Base-by-base conservation (phyloP, 2,329 filamentous ascomycete genomes). In the Alternaria sp. region DNA sequence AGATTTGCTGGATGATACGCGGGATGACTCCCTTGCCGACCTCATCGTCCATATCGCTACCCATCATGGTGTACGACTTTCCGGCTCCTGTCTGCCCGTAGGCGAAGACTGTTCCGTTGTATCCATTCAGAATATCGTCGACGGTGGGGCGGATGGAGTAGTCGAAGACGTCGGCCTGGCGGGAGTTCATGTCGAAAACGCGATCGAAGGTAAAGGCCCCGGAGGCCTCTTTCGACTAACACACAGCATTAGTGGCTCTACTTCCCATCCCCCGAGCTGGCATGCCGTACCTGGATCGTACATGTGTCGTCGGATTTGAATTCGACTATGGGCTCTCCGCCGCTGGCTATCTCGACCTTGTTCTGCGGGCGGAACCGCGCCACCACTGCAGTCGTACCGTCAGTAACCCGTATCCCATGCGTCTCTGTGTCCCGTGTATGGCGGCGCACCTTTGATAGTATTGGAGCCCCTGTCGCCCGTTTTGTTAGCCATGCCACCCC, bases 21-120 rank as follows among this genome's bases (percentile, higher is more conserved):
- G 96, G 96, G 73, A 97, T 98, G 67, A 99, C 94, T 86, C 96
- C 96, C 79, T 94, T 93, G 70, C 90, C 91, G 33, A 90, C 87
- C 3, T 92, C 89, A 81, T 97, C 93, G 77, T 96, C 93, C 83
- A 99, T 97, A 81, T 95, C 94, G 55, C 92, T 92, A 65, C 92
- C 93, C 93, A 96, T 97, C 96, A 99, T 99, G 57, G 96, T 98
- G 80, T 97, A 98, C 21, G 96, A 98, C 86, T 99, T 99, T 85
- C 96, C 96, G 12, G 95, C 94, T 81, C 96, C 96, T 1, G 96
- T 99, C 86, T 98, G 96, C 70, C 96, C 96, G 80, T 99, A 99
- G 67, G 96, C 96, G 76, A 99, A 98, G 72, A 99, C 95, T 14
- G 95, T 98, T 78, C 95, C 96, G 84, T 99, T 99, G 88, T 99